A percentile compares a stretch with the other conserved stretches of the same genome.
Conservation (phyloP, 495 filamentous ascomycete species). For the Hypoxylon lenormandii region DNA sequence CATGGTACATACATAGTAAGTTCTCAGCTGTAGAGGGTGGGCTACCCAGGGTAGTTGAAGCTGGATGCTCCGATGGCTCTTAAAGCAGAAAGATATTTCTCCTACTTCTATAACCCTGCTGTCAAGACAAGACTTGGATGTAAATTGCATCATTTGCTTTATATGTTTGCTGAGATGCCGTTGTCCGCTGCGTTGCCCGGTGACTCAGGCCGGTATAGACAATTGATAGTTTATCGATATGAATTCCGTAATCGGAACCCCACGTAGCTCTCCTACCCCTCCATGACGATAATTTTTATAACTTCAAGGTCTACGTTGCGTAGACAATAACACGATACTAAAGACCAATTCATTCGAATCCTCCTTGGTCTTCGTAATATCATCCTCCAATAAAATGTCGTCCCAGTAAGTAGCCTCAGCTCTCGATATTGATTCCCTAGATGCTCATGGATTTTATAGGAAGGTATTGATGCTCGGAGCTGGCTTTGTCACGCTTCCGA, state of each 20-base stretch:
- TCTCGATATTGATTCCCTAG: not conserved
- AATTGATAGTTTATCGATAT: constrained; percentile 28
- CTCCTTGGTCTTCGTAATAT: not conserved
- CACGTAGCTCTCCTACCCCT: constrained; percentile 32
- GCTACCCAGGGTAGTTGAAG: no score
- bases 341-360: not conserved
- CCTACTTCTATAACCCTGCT: no score
- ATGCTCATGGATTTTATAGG: constrained; percentile 25
- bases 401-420: constrained; percentile 20
- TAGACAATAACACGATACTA: not conserved
- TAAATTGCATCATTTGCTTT: not conserved
- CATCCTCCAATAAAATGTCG: constrained; percentile 8
- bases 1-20: no score
- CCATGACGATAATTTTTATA: constrained; percentile 15
- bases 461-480: constrained; percentile 78
- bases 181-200: not conserved
- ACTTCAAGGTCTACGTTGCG: constrained; percentile 1
- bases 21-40: no score
- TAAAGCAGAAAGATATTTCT: no score
- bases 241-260: constrained; percentile 38
- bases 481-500: constrained; percentile 85
- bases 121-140: no score
- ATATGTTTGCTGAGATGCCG: no score
- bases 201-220: constrained; percentile 26
- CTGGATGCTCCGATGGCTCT: no score